Conservation (phyloP, 202 grass and related monocot species). For the Tripidium arundinaceum region DNA sequence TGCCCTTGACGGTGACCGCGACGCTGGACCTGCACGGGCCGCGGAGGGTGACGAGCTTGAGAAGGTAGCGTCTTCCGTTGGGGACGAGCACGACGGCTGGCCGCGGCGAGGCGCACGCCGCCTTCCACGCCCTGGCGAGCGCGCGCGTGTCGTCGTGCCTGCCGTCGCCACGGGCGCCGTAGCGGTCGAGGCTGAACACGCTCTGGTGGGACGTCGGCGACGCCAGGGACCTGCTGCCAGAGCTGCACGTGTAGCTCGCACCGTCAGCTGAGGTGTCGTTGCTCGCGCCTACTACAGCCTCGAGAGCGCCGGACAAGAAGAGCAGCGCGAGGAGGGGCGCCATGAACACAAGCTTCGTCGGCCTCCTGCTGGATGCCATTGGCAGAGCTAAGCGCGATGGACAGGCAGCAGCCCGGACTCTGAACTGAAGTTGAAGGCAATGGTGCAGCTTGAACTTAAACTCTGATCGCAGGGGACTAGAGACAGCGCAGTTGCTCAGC, state of each 20-base stretch:
- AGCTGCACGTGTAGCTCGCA: neutral
- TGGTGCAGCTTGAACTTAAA: neutral
- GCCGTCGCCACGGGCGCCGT: constrained; percentile 55
- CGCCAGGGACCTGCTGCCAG: neutral
- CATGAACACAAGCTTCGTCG: neutral
- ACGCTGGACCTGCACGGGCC: constrained; percentile 56
- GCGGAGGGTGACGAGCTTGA: constrained; percentile 37
- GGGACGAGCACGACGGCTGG: constrained; percentile 51
- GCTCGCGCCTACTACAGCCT: neutral
- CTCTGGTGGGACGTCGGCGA: neutral
- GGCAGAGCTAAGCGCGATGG: neutral
- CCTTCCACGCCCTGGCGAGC: constrained; percentile 46
- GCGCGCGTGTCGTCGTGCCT: constrained; percentile 53
- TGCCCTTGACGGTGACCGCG: constrained; percentile 46
- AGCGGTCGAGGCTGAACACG: constrained; percentile 17
- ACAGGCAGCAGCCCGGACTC: neutral
- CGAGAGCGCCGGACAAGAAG: neutral
- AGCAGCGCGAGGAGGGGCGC: neutral
- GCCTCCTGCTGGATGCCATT: neutral
- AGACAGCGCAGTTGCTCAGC: neutral
- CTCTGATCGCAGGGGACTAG: neutral
- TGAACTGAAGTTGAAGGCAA: neutral
- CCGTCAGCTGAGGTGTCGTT: neutral
- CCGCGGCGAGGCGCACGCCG: constrained; percentile 42
- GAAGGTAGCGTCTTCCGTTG: constrained; percentile 37